Conservation (phyloP, 1,139 yeast genomes). For the Saccharomycopsis crataegensis region DNA sequence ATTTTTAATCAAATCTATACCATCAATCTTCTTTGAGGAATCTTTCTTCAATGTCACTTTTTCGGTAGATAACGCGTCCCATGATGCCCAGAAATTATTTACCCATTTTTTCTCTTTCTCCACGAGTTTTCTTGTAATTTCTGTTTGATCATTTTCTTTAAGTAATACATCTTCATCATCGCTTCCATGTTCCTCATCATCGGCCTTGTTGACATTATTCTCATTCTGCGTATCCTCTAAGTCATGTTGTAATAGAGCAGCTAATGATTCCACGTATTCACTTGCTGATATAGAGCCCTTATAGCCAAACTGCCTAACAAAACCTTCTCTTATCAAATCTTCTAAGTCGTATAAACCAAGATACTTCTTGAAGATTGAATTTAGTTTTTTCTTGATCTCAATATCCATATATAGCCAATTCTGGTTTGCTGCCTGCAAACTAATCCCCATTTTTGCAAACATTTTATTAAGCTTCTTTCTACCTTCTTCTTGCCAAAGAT, state of each 20-base stretch:
- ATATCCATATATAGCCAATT: constrained; percentile 90
- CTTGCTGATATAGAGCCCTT: constrained; percentile 85
- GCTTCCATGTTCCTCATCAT: constrained; percentile 20
- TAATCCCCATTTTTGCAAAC: constrained; percentile 95
- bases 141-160: constrained; percentile 27
- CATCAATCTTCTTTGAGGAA: constrained; percentile 28
- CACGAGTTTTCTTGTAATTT: constrained; percentile 33
- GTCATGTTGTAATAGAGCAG: constrained; percentile 75
- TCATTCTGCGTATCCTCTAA: constrained; percentile 27
- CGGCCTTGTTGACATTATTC: constrained; percentile 21
- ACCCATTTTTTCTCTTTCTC: constrained; percentile 71
- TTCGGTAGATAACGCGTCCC: constrained; percentile 64
- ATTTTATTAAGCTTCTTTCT: constrained; percentile 77
- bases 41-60: background rate
- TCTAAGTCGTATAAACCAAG: constrained; percentile 74
- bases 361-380: constrained; percentile 61
- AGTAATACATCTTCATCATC: constrained; percentile 24
- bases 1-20: constrained; percentile 48
- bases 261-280: constrained; percentile 84
- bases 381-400: constrained; percentile 65
- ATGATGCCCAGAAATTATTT: constrained; percentile 86
- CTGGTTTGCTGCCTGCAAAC: constrained; percentile 81
- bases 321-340: constrained; percentile 79
- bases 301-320: constrained; percentile 77
- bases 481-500: constrained; percentile 90